Base-by-base conservation (phyloP, 1,284 basidiomycete species). In the Leccinum subrobustum region DNA sequence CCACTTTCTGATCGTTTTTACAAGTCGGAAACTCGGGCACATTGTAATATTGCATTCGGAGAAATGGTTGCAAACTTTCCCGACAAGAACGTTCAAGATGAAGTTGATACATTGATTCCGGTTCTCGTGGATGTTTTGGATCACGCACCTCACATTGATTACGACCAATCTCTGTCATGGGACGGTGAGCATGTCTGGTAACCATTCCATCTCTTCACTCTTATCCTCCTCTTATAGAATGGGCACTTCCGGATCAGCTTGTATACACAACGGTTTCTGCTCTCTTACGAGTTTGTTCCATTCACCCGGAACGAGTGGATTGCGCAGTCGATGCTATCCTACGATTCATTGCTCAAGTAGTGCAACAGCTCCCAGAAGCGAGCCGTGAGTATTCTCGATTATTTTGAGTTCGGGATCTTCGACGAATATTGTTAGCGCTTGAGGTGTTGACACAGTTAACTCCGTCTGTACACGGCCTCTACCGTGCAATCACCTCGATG, bases 391-490 rank as follows among this genome's bases (percentile, higher is more conserved):
- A 12, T 57, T 60, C 7, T 31, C 25, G 29, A 47, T 14, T 35
- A 14, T 39, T 53, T 14, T 35, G 27, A 4, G 33, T 48, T 57
- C 6, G 35, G 56, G 39, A 33, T 56, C n/a, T 18, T 18, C 11
- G 27, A 54, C 42, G 54, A 1, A 54, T 8, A 35, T 42, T 29
- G 18, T 50, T 67, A 91, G 93, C 90, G 2, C 77, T 87, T 31
- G 82, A 87, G 64, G 81, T 91, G 33, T 78, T 96, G 18, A 87
- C 87, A 0, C 90, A 92, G 66, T 77, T 89, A 54, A 87, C 88
- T 20, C 94, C 95, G 9, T 85, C 90, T 29, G 81, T 96, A 60
- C 93, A 96, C 72, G 94, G 94, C 12, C 78, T 95, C 44, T 93
- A 95, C 72, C 86, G 94, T 39, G 93, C 94, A 12, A 83, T 95